These are phyloP conservation scores for Fusarium nanum DNA, from an alignment of 2,329 filamentous ascomycete genomes.

Conservation along the genomic window DNA sequence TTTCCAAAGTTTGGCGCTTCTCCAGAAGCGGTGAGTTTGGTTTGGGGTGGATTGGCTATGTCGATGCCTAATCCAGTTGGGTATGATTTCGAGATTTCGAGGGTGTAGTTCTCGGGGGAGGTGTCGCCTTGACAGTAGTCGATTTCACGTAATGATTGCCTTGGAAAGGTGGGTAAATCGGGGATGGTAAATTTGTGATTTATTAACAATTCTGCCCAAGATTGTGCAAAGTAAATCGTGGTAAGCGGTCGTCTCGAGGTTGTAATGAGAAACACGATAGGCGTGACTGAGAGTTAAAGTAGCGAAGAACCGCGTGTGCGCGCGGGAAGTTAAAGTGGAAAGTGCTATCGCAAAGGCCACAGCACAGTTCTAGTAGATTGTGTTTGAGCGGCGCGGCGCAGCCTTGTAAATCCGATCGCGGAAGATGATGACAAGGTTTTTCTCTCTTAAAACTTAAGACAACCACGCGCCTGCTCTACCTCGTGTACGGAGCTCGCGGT, in stretches of 20 bases:
- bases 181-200: slow-evolving; percentile 2
- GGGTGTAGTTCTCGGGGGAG: slow-evolving; percentile 20
- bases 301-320: slow-evolving; percentile 6
- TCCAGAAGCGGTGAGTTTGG: slow-evolving; percentile 19
- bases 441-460: background rate
- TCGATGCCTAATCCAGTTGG: slow-evolving; percentile 38
- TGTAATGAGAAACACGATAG: slow-evolving; percentile 2
- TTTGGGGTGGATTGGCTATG: slow-evolving; percentile 21
- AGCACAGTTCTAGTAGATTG: slow-evolving; percentile 4
- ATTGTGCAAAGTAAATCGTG: slow-evolving; percentile 21
- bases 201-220: slow-evolving; percentile 21
- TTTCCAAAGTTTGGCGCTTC: slow-evolving; percentile 21
- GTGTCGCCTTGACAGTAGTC: slow-evolving; percentile 19
- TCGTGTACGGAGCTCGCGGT: slow-evolving; percentile 29
- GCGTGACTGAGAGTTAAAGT: background rate
- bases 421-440: background rate
- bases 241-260: slow-evolving; percentile 21
- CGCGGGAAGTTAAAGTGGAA: slow-evolving; percentile 4
- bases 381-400: slow-evolving; percentile 30
- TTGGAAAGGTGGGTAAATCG: background rate
- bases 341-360: slow-evolving; percentile 22
- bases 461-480: slow-evolving; percentile 20
- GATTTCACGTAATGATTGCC: slow-evolving; percentile 9
- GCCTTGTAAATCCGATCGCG: slow-evolving; percentile 18
- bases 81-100: slow-evolving; percentile 27